These are phyloP conservation scores for Thelonectria rubi DNA, from an alignment of 2,329 filamentous ascomycete genomes.

Conservation along the genomic window DNA sequence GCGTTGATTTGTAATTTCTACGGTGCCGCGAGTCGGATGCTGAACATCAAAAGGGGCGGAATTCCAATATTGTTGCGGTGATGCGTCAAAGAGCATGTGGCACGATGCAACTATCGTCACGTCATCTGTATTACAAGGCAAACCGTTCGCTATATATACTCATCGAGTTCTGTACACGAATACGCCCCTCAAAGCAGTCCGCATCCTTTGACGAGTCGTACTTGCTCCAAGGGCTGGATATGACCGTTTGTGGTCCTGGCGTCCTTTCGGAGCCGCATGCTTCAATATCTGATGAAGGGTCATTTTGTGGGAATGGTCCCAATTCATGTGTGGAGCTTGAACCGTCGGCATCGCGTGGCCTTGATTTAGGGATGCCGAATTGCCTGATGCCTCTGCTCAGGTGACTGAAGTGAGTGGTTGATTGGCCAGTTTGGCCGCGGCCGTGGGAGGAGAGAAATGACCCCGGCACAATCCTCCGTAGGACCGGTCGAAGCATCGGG, in stretches of 20 bases:
- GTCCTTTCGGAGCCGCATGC: neutral
- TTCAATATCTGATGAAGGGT: neutral
- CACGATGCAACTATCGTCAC: no score
- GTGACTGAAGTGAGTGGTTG: neutral
- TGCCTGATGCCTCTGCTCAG: neutral
- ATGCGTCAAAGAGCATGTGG: no score
- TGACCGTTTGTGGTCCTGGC: neutral
- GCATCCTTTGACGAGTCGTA: neutral
- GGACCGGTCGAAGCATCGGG: constrained; percentile 36
- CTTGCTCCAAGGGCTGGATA: neutral
- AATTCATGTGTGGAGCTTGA: neutral
- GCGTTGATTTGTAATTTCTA: no score
- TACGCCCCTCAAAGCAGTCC: neutral
- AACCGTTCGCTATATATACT: neutral
- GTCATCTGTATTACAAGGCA: neutral
- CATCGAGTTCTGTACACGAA: neutral
- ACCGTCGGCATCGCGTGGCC: neutral
- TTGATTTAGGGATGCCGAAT: neutral
- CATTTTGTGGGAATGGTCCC: neutral
- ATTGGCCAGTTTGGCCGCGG: neutral
- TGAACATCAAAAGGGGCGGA: no score
- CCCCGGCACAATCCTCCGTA: constrained; percentile 29
- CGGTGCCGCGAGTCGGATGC: no score
- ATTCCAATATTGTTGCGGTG: no score
- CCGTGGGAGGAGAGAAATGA: neutral